Percentiles rank a stretch among this genome's conserved stretches.
Evolutionary conservation across 768 basidiomycete species (phyloP).

Genomic region (Boletus subparvulus): DNA sequence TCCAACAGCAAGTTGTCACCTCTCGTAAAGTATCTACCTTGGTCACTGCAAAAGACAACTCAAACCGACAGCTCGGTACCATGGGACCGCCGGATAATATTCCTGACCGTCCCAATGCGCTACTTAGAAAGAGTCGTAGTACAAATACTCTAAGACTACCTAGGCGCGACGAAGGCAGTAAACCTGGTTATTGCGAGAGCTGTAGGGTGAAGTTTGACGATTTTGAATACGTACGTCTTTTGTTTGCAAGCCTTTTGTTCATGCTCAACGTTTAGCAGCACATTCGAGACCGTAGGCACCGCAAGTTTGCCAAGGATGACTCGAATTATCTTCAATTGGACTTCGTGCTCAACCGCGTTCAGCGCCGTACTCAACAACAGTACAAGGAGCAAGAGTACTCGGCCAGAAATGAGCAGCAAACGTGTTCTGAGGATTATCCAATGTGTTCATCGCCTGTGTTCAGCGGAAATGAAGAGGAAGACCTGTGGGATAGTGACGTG

Average conservation of each 20-base stretch:
- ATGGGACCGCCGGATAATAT: slow-evolving; percentile 73
- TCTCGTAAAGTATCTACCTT: slow-evolving; percentile 49
- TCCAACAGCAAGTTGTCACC: slow-evolving; percentile 67
- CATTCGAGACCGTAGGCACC: slow-evolving; percentile 66
- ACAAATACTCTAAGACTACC: slow-evolving; percentile 75
- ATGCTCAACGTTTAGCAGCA: slow-evolving; percentile 51
- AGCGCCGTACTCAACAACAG: slow-evolving; percentile 39
- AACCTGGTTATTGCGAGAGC: slow-evolving; percentile 97
- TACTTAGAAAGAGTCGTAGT: slow-evolving; percentile 74
- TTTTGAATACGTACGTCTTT: slow-evolving; percentile 63
- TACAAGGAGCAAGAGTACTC: slow-evolving; percentile 28
- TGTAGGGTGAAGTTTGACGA: slow-evolving; percentile 89
- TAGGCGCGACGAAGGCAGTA: slow-evolving; percentile 80
- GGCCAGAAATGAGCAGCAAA: slow-evolving; percentile 6
- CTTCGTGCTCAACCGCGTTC: slow-evolving; percentile 62
- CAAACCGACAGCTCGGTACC: slow-evolving; percentile 29
- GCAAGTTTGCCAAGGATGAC: slow-evolving; percentile 75
- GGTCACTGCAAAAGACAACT: slow-evolving; percentile 26
- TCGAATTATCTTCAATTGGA: slow-evolving; percentile 82
- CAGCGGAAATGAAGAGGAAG: slow-evolving; percentile 16
- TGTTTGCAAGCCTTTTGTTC: not conserved
- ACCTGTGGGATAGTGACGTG: slow-evolving; percentile 20
- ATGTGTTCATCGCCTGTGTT: slow-evolving; percentile 23
- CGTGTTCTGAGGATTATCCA: slow-evolving; percentile 21
- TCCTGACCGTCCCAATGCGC: slow-evolving; percentile 48